phyloP scores from a whole-genome alignment of 371 early-diverging fungal species.

The Thermomucor indicae-seudaticae region DNA sequence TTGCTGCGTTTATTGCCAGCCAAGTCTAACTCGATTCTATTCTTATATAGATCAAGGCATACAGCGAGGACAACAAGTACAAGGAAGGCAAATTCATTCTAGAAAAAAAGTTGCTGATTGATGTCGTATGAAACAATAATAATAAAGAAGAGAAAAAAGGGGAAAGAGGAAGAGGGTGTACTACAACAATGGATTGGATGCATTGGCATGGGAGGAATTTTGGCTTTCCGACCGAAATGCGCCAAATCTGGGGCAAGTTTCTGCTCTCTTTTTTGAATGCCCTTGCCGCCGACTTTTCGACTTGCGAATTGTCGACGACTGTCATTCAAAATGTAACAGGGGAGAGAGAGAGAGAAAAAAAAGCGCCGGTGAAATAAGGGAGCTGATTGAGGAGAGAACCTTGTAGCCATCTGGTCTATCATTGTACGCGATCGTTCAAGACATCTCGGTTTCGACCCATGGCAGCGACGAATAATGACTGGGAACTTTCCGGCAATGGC shows the following conservation, averaged over 20 bases:
- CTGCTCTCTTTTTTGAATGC: constrained; percentile 11
- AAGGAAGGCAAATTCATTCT: constrained; percentile 75
- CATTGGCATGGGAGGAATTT: too few relatives aligned
- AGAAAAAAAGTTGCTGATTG: constrained; percentile 35
- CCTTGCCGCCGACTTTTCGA: constrained; percentile 4
- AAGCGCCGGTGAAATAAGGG: too few relatives aligned
- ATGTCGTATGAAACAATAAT: constrained; percentile 10
- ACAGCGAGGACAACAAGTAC: constrained; percentile 59
- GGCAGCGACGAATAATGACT: constrained; percentile 18
- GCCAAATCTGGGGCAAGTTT: too few relatives aligned
- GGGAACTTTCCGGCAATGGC: constrained; percentile 29
- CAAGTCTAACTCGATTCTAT: background rate
- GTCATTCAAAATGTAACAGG: constrained; percentile 7
- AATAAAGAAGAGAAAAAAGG: too few relatives aligned
- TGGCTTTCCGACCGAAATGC: too few relatives aligned
- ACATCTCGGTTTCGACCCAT: too few relatives aligned
- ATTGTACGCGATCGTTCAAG: background rate
- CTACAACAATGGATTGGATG: too few relatives aligned
- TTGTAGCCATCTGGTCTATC: background rate
- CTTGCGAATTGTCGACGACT: constrained; percentile 6
- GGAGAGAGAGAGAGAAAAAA: too few relatives aligned
- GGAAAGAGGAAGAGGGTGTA: background rate
- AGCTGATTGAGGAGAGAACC: too few relatives aligned
- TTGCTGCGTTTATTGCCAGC: background rate
- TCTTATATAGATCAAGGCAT: constrained; percentile 48